Evolutionary conservation across 2,329 filamentous ascomycete genomes (phyloP), one percentile per base, ranked within the genome.

Genomic region (Fusarium acutatum): DNA sequence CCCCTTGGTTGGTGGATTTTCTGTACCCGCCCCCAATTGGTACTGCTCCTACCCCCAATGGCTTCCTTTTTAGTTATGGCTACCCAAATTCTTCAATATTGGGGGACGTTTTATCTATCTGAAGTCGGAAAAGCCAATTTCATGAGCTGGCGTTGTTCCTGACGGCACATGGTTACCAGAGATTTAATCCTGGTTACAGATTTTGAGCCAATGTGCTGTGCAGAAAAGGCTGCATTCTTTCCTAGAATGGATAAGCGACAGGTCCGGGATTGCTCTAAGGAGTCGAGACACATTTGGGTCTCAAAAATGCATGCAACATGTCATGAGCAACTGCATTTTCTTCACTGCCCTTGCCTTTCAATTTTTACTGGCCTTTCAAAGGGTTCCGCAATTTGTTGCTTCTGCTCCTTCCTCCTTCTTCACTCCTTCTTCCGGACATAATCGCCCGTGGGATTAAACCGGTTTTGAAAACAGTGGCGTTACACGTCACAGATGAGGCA

Each of bases 1-100:
- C 41, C 37, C 62, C 56, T 43, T 73, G 61, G 69, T 75, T 73
- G 74, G 71, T 77, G 75, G 72, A 77, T 63, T 70, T 71, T 77
- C 64, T 76, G 60, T 74, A 72, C 62, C 69, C 63, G 60, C 74
- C 75, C 74, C 75, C 74, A 77, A 77, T 44, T 28, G 26, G 30
- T 58, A 64, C 44, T 69, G 44, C 50, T 47, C 37, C 38, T 37
- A 66, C 74, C 71, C 75, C 74, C 75, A 77, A 77, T 59, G 35
- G 37, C 64, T 69, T 67, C 32, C 14, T 24, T 53, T 49, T 47
- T 35, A 40, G 34, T 35, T 64, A 41, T 59, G 32, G n/a, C 46
- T 53, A 34, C 49, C 64, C 58, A 54, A 70, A 63, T 70, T 72
- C 63, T 73, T 73, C 47, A 60, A 61, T 73, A 68, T 75, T 77